These are phyloP conservation scores for Colletotrichum sp. DNA, from an alignment of 2,329 filamentous ascomycete species.

Conservation along the genomic window DNA sequence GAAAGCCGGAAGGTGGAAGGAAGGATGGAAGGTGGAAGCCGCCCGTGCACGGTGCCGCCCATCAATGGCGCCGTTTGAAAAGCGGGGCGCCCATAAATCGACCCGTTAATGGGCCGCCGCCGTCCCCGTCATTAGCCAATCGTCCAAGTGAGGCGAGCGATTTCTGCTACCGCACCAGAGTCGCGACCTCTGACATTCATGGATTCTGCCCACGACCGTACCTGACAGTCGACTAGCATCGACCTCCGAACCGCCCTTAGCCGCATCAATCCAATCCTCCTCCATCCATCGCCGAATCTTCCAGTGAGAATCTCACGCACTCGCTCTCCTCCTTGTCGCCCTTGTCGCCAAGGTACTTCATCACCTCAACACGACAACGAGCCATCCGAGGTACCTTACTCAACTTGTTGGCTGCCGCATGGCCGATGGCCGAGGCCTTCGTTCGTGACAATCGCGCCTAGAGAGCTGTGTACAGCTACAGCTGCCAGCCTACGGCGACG, in stretches of 20 bases:
- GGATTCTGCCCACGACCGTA: neutral
- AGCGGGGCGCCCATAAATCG: neutral
- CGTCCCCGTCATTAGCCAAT: slow-evolving; percentile 20
- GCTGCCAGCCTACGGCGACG: neutral
- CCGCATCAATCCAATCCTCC: neutral
- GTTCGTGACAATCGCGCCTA: neutral
- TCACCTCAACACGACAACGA: neutral
- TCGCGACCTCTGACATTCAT: neutral
- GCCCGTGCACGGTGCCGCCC: neutral
- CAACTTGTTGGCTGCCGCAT: neutral
- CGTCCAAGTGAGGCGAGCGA: slow-evolving; percentile 20
- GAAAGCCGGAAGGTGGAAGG: slow-evolving; percentile 13
- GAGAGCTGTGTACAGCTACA: neutral
- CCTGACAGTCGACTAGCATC: neutral
- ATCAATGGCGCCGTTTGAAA: slow-evolving; percentile 16
- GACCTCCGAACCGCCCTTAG: neutral
- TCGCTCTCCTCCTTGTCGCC: neutral
- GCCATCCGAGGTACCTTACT: neutral
- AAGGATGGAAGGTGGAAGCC: slow-evolving; percentile 8
- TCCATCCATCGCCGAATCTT: neutral
- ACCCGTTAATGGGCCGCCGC: slow-evolving; percentile 13
- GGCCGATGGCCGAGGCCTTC: neutral
- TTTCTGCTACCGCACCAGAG: neutral
- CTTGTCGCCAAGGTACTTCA: neutral
- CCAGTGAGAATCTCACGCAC: neutral